These are phyloP conservation scores for Fraxinus pennsylvanica DNA, from an alignment of 257 asterid species.

Conservation along the genomic window DNA sequence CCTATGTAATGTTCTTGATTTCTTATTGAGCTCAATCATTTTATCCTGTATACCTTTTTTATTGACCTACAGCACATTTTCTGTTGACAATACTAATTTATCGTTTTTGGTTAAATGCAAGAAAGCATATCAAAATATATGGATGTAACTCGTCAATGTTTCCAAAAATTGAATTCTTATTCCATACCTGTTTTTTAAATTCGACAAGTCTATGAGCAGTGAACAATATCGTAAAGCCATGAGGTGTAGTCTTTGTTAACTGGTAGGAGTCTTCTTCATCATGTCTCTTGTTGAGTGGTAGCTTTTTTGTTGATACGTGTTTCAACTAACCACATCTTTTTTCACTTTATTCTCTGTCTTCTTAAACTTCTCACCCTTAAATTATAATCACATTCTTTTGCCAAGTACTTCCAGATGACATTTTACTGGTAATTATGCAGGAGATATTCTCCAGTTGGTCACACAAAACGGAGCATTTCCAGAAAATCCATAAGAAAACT, in stretches of 20 bases:
- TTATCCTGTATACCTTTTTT: background rate
- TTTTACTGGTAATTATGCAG: conserved; percentile 24
- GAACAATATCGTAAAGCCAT: background rate
- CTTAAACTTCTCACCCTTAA: conserved; percentile 1
- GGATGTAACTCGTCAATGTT: background rate
- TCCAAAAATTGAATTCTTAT: background rate
- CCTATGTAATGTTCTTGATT: background rate
- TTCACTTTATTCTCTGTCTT: background rate
- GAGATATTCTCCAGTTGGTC: conserved; percentile 42
- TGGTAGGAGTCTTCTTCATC: background rate
- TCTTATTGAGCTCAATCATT: background rate
- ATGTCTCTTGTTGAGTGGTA: background rate
- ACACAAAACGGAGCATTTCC: conserved; percentile 42
- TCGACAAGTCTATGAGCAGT: background rate
- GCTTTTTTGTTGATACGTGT: background rate
- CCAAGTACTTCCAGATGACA: background rate
- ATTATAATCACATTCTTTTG: background rate
- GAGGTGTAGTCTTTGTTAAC: background rate
- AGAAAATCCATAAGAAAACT: conserved; percentile 10
- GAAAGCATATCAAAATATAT: background rate
- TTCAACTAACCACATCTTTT: background rate
- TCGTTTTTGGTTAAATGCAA: background rate
- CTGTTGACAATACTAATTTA: background rate
- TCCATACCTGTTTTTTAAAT: background rate
- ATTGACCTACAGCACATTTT: background rate